Base-by-base conservation (phyloP, 2,329 filamentous ascomycete species). In the Monosporascus sp. region DNA sequence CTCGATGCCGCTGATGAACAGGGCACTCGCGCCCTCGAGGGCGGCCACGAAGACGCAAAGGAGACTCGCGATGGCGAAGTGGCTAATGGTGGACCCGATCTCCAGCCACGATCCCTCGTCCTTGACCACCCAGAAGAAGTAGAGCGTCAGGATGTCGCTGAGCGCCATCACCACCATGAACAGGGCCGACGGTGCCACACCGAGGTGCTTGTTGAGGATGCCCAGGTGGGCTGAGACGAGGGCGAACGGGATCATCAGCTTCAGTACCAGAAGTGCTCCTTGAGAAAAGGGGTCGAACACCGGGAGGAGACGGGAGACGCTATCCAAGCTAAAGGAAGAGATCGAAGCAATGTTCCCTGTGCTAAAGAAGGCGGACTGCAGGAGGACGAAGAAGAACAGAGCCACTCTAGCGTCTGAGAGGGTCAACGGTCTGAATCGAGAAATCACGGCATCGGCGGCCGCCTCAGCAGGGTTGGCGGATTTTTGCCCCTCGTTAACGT, bases 71-170 rank as follows among this genome's bases (percentile, higher is more conserved):
- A 99, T 97, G 56, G 85, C 84, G 70, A 97, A 99, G 69, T 97
- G 92, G 65, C 84, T 96, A 60, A 99, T 99, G 3, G 90, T 97
- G 27, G 90, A 96, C 34, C 94, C 94, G 67, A 99, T 99, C 68
- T 99, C 94, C 54, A 99, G 74, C 94, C 94, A 99, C 22, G 88
- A 94, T 0, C 94, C 94, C 68, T 99, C 94, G 62, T 99, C 94
- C 64, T 88, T 89, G 46, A 99, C 94, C 63, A 96, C 90, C 84
- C 90, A 99, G 73, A 99, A 99, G 76, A 99, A 99, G 64, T 94
- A 90, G 50, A 99, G 78, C 3, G 94, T 97, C 68, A 97, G 79
- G 48, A 96, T 83, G 67, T 99, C 94, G 55, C 88, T 92, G 49
- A 95, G 83, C 1, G 88, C 89, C 83, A 97, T 96, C 49, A 96